A percentile compares a stretch with the other conserved stretches of the same genome.
Evolutionary conservation across 805 yeast species (phyloP).

Genomic region (Tetrapisispora pingtungensis): DNA sequence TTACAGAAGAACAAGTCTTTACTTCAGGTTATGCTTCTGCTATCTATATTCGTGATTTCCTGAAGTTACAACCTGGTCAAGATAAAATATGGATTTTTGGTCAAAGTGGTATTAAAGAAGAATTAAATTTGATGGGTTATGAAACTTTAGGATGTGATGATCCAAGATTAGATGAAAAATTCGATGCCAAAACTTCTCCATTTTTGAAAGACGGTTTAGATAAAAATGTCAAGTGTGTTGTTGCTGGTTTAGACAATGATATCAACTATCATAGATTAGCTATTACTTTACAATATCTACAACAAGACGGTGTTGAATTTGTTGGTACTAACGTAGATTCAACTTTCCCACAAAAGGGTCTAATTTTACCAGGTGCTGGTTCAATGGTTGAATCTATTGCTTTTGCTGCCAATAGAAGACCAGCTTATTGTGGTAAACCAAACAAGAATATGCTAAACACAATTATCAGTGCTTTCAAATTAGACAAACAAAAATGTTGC

Average conservation of each 20-base stretch:
- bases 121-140: conserved; percentile 66
- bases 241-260: conserved; percentile 73
- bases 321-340: conserved; percentile 93
- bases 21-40: conserved; percentile 92
- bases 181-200: conserved; percentile 46
- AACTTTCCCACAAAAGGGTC: conserved; percentile 84
- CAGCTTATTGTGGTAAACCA: conserved; percentile 92
- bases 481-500: conserved; percentile 52
- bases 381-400: conserved; percentile 72
- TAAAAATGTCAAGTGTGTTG: conserved; percentile 71
- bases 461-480: conserved; percentile 53
- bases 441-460: conserved; percentile 83
- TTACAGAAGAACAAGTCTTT: conserved; percentile 61
- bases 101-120: conserved; percentile 75
- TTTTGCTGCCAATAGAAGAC: conserved; percentile 67
- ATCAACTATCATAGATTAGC: conserved; percentile 78
- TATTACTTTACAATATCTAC: conserved; percentile 69
- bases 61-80: conserved; percentile 59
- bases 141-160: conserved; percentile 77
- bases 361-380: conserved; percentile 90
- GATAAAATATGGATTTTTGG: conserved; percentile 84
- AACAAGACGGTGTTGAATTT: conserved; percentile 49
- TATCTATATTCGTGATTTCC: conserved; percentile 66
- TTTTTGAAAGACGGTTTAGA: conserved; percentile 45
- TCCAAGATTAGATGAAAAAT: conserved; percentile 42